Evolutionary conservation across 257 asterid genomes (phyloP).

Genomic region (Salvia miltiorrhiza): DNA sequence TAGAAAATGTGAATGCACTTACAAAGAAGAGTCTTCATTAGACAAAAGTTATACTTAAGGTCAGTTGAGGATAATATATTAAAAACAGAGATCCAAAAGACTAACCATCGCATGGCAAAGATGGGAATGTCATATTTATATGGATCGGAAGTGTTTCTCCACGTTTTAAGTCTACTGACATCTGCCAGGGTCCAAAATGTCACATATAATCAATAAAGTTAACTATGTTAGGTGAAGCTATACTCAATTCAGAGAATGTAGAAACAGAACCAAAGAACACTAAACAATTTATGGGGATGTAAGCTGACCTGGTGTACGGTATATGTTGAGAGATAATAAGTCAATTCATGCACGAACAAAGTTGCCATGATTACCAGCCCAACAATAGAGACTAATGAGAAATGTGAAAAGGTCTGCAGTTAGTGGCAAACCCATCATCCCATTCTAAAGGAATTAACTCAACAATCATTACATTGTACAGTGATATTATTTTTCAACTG

Average conservation of each 20-base stretch:
- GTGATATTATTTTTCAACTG: not conserved
- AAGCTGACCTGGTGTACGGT: slow-evolving; percentile 82
- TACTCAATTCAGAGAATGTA: not conserved
- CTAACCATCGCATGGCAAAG: slow-evolving; percentile 98
- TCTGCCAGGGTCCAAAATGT: slow-evolving; percentile 45
- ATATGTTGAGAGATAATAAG: slow-evolving; percentile 76
- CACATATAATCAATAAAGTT: slow-evolving; percentile 12
- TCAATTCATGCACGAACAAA: slow-evolving; percentile 84
- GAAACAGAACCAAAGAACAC: not conserved
- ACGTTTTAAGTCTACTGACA: slow-evolving; percentile 91
- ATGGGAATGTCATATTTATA: slow-evolving; percentile 93
- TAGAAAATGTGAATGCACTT: not conserved
- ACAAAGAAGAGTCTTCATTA: not conserved
- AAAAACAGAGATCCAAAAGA: slow-evolving; percentile 15
- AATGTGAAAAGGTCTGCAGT: slow-evolving; percentile 19
- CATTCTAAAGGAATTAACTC: slow-evolving; percentile 14
- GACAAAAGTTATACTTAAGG: not conserved
- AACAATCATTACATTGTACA: not conserved
- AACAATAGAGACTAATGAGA: slow-evolving; percentile 63
- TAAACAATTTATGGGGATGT: not conserved
- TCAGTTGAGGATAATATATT: not conserved
- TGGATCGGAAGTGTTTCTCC: slow-evolving; percentile 98
- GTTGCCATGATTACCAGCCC: slow-evolving; percentile 90
- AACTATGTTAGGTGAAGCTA: not conserved
- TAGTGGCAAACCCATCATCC: slow-evolving; percentile 23